Evolutionary conservation across 2,329 filamentous ascomycete species (phyloP), one percentile per base, ranked within the genome.

Genomic region (Pyrenochaeta sp.): DNA sequence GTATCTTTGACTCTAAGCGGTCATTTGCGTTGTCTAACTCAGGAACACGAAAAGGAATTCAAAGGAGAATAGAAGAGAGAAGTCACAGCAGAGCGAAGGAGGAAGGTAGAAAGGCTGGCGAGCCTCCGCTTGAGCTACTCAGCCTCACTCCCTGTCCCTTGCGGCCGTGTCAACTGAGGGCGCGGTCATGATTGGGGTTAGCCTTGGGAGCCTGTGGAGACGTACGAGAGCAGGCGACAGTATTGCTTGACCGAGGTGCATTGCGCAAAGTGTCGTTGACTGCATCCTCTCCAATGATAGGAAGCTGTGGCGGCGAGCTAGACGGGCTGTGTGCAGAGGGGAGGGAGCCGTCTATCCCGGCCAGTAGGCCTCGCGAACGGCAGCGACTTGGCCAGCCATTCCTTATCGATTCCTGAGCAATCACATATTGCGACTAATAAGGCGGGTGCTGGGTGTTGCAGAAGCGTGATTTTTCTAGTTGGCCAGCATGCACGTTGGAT

Each of bases 271-370:
- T 39, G 22, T 42, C 26, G 21, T 51, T 23, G 26, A 31, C 26
- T 23, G 35, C 13, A 24, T 24, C 24, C 39, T 35, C 39, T 49
- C 60, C 58, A 63, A 61, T 60, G 35, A 50, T 11, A 41, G 28
- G 23, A 20, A 36, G 22, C 23, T 18, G 51, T 60, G 58, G 60
- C 54, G 50, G 48, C 19, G 27, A 28, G 22, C 49, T 48, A 55
- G 50, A 51, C 30, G 40, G 56, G 55, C 56, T 60, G 50, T 52
- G 52, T 50, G 50, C 50, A 46, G 47, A 31, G 26, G 34, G 13
- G 23, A 26, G 36, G 42, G 34, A 39, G 30, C 41, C 41, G 27
- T 41, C 30, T 46, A 36, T 20, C 32, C 37, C 34, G 45, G 18
- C 41, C 7, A 23, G 31, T 29, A 37, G 14, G 14, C 15, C 28